Evolutionary conservation across 2,329 filamentous ascomycete species (phyloP).

Genomic region (Diplocarpon mali): DNA sequence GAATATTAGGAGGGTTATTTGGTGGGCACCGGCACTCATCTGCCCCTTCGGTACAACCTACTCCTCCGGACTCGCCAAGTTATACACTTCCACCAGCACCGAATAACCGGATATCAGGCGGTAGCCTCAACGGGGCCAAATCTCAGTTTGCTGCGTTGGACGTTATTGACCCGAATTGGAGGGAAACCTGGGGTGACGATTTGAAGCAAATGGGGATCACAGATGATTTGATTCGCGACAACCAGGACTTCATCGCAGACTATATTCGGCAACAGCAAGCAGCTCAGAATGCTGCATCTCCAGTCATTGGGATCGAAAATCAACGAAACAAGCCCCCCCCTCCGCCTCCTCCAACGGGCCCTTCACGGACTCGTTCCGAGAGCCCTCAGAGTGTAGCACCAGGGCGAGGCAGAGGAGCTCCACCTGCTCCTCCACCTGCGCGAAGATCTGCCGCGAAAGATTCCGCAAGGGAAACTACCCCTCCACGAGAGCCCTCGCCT

Average conservation of each 20-base stretch:
- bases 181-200: slow-evolving; percentile 54
- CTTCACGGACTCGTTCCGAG: slow-evolving; percentile 25
- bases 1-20: slow-evolving; percentile 50
- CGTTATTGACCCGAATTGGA: slow-evolving; percentile 53
- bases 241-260: slow-evolving; percentile 57
- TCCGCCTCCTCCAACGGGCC: slow-evolving; percentile 41
- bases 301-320: slow-evolving; percentile 31
- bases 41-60: slow-evolving; percentile 32
- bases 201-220: slow-evolving; percentile 50
- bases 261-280: slow-evolving; percentile 49
- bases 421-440: slow-evolving; percentile 46
- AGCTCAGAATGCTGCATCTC: slow-evolving; percentile 31
- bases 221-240: slow-evolving; percentile 56
- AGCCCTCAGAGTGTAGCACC: slow-evolving; percentile 23
- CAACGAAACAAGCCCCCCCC: slow-evolving; percentile 46
- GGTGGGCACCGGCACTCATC: slow-evolving; percentile 47
- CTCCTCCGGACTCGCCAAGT: slow-evolving; percentile 46
- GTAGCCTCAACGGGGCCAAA: slow-evolving; percentile 36
- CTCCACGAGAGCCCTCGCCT: slow-evolving; percentile 62
- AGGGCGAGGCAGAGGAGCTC: slow-evolving; percentile 30
- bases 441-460: slow-evolving; percentile 47
- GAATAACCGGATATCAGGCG: slow-evolving; percentile 31
- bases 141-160: slow-evolving; percentile 53
- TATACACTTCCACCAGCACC: slow-evolving; percentile 29
- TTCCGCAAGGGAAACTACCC: slow-evolving; percentile 37